Percentiles rank a stretch among this genome's conserved stretches.
These are phyloP conservation scores for Mytilinidion resinicola DNA, from an alignment of 495 filamentous ascomycete species.

Conservation along the genomic window DNA sequence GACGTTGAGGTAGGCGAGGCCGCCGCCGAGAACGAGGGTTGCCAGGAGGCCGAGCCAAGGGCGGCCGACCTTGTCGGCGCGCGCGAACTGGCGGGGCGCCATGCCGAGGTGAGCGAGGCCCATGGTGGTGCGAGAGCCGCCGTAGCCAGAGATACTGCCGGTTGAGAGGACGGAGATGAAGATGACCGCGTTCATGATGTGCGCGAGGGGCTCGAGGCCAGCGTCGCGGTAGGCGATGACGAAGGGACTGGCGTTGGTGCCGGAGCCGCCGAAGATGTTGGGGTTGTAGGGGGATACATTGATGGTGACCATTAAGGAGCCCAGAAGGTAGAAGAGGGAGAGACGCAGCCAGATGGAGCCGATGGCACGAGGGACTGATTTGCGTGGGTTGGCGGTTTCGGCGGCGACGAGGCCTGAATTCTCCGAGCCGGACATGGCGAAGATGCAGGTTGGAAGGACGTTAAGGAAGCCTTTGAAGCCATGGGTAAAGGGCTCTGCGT, in stretches of 20 bases:
- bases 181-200: constrained; percentile 31
- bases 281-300: constrained; percentile 22
- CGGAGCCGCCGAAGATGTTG: constrained; percentile 22
- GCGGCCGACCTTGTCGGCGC: constrained; percentile 22
- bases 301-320: constrained; percentile 27
- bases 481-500: constrained; percentile 17
- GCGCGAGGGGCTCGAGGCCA: constrained; percentile 21
- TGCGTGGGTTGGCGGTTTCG: constrained; percentile 23
- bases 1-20: constrained; percentile 30
- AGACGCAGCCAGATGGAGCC: constrained; percentile 29
- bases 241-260: constrained; percentile 27
- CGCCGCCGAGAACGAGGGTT: constrained; percentile 23
- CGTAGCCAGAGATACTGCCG: constrained; percentile 24
- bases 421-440: constrained; percentile 28
- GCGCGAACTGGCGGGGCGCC: constrained; percentile 20
- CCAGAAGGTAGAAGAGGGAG: constrained; percentile 27
- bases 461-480: constrained; percentile 30
- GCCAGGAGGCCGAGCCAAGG: constrained; percentile 24
- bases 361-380: constrained; percentile 26
- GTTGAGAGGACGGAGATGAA: constrained; percentile 28
- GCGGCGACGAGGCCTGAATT: constrained; percentile 27
- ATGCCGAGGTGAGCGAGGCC: constrained; percentile 29
- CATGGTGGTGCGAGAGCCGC: constrained; percentile 15
- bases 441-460: constrained; percentile 28
- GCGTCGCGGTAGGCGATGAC: constrained; percentile 29